These are phyloP conservation scores for Pseudocercospora fijiensis DNA, from an alignment of 2,329 filamentous ascomycete genomes.

Conservation along the genomic window DNA sequence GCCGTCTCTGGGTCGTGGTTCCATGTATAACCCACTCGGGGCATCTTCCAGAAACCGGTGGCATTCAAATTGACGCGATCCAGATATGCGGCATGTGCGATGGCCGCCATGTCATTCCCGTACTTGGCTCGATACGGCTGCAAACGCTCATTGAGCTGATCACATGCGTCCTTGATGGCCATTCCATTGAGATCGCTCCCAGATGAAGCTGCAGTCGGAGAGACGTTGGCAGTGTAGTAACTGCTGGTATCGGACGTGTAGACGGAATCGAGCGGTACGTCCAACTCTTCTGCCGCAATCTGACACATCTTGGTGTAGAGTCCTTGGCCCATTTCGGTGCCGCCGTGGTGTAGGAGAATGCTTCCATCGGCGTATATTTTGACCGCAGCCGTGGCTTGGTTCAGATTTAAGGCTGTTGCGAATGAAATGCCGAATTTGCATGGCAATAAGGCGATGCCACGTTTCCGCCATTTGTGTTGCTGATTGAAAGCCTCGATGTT, in stretches of 20 bases:
- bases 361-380: slow-evolving; percentile 28
- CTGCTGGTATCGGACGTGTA: slow-evolving; percentile 94
- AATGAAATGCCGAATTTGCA: slow-evolving; percentile 99
- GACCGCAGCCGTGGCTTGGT: slow-evolving; percentile 91
- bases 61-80: neutral
- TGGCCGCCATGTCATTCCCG: neutral
- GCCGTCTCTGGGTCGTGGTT: slow-evolving; percentile 72
- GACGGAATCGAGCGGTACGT: slow-evolving; percentile 75
- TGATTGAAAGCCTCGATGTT: neutral
- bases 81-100: neutral
- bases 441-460: slow-evolving; percentile 80
- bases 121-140: neutral
- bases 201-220: slow-evolving; percentile 79
- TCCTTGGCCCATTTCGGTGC: neutral
- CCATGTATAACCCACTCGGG: slow-evolving; percentile 95
- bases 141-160: neutral
- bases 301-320: neutral
- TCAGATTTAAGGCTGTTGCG: slow-evolving; percentile 82
- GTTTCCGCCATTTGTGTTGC: slow-evolving; percentile 84
- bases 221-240: slow-evolving; percentile 92
- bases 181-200: neutral
- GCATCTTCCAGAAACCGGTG: slow-evolving; percentile 95
- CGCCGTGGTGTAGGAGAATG: neutral
- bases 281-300: slow-evolving; percentile 44
- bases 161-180: neutral